Conservation (phyloP, 176 grass and related monocot species). For the Dendrocalamus sinicus region DNA sequence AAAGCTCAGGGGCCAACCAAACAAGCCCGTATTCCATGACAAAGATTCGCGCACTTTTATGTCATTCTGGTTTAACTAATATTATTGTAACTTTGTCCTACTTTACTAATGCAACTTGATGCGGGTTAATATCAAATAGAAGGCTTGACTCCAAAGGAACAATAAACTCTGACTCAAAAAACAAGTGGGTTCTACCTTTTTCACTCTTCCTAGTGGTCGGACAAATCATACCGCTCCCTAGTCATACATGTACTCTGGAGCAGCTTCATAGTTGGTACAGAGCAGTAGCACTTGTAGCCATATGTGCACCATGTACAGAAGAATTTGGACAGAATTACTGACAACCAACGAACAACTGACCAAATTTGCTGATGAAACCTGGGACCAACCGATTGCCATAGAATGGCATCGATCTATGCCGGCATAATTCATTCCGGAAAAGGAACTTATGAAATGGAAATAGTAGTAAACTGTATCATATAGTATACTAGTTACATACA, state of each 20-base stretch:
- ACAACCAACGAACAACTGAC: neutral
- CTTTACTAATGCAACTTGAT: neutral
- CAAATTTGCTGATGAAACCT: neutral
- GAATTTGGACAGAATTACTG: constrained; percentile 9
- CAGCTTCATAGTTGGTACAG: neutral
- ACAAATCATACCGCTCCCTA: neutral
- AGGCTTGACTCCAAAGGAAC: neutral
- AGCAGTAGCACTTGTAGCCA: neutral
- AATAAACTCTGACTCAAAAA: neutral
- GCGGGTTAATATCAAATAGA: neutral
- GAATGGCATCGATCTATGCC: neutral
- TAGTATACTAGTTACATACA: neutral
- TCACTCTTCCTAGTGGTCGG: neutral
- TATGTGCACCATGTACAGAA: neutral
- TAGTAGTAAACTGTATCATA: neutral
- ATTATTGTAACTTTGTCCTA: too few species aligned
- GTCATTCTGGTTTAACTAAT: neutral
- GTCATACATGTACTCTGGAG: neutral
- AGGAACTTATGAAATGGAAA: neutral
- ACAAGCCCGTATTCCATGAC: neutral
- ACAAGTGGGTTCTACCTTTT: neutral
- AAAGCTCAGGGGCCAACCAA: too few species aligned
- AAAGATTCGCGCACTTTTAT: neutral
- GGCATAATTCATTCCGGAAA: neutral
- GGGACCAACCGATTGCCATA: neutral